phyloP scores from a whole-genome alignment of 805 yeast species.

The Ogataea nakhonphanomensis region DNA sequence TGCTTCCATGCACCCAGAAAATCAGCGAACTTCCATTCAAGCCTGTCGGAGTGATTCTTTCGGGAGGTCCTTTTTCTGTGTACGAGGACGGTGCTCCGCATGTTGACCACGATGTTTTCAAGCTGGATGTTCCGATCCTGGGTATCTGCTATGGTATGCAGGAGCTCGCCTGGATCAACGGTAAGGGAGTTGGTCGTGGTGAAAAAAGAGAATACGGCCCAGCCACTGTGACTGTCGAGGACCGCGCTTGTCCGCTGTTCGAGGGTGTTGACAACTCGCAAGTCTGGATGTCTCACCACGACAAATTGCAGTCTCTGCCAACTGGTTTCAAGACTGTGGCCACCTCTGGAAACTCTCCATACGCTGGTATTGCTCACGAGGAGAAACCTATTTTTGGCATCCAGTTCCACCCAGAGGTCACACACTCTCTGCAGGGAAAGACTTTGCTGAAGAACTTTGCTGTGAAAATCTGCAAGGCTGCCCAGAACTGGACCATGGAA shows the following conservation, averaged over 20 bases:
- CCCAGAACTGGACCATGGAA: slow-evolving; percentile 95
- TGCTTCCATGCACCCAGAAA: slow-evolving; percentile 99
- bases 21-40: slow-evolving; percentile 88
- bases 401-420: slow-evolving; percentile 99
- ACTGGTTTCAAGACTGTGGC: slow-evolving; percentile 86
- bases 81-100: slow-evolving; percentile 95
- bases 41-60: slow-evolving; percentile 92
- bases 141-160: slow-evolving; percentile 99
- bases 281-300: slow-evolving; percentile 99
- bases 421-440: slow-evolving; percentile 92
- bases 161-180: slow-evolving; percentile 97
- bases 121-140: slow-evolving; percentile 86
- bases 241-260: slow-evolving; percentile 66
- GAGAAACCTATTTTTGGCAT: slow-evolving; percentile 80
- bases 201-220: slow-evolving; percentile 98
- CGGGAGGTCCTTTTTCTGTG: slow-evolving; percentile 98
- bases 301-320: slow-evolving; percentile 88
- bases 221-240: slow-evolving; percentile 84
- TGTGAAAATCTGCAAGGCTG: slow-evolving; percentile 79
- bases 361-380: slow-evolving; percentile 83
- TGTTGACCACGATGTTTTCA: slow-evolving; percentile 90
- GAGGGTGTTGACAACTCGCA: slow-evolving; percentile 88
- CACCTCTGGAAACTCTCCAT: slow-evolving; percentile 91
- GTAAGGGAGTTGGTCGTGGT: slow-evolving; percentile 91
- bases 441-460: slow-evolving; percentile 88